These are phyloP conservation scores for Hymenoscyphus repandus DNA, from an alignment of 2,329 filamentous ascomycete genomes.

Conservation along the genomic window DNA sequence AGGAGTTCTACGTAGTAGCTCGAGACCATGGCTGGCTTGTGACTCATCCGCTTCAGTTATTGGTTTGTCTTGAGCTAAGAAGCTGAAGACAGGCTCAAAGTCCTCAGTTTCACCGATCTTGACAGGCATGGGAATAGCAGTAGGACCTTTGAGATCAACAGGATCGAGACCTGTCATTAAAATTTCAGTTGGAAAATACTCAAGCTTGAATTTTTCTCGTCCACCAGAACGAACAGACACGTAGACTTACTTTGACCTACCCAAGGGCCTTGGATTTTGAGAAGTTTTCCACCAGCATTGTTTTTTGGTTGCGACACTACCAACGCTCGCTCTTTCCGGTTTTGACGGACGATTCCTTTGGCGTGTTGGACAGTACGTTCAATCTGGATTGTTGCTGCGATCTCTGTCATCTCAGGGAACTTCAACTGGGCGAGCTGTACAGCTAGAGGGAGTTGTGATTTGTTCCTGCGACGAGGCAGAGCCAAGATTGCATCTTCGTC, in stretches of 20 bases:
- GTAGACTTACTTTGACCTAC: too few relatives aligned
- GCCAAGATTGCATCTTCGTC: conserved; percentile 9
- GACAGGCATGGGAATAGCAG: conserved; percentile 19
- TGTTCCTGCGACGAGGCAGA: conserved; percentile 10
- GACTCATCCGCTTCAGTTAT: conserved; percentile 4
- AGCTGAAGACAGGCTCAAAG: conserved; percentile 16
- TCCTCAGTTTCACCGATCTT: conserved; percentile 14
- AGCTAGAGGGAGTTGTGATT: conserved; percentile 10
- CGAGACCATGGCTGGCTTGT: conserved; percentile 2
- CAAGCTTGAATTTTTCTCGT: too few relatives aligned
- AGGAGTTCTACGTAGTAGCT: conserved; percentile 2
- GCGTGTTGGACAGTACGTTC: conserved; percentile 5
- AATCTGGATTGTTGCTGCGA: conserved; percentile 12
- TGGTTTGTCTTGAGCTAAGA: conserved; percentile 8
- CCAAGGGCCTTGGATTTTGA: conserved; percentile 17
- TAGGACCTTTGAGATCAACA: conserved; percentile 16
- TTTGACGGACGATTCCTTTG: conserved; percentile 11
- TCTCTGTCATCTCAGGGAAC: conserved; percentile 9
- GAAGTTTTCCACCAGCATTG: conserved; percentile 8
- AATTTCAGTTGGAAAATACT: too few relatives aligned
- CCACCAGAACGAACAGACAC: too few relatives aligned
- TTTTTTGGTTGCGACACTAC: conserved; percentile 1
- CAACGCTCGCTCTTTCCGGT: conserved; percentile 1
- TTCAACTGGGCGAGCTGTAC: not conserved
- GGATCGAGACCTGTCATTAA: conserved; percentile 17